Base-by-base conservation (phyloP, 257 asterid species). In the Avicennia marina region DNA sequence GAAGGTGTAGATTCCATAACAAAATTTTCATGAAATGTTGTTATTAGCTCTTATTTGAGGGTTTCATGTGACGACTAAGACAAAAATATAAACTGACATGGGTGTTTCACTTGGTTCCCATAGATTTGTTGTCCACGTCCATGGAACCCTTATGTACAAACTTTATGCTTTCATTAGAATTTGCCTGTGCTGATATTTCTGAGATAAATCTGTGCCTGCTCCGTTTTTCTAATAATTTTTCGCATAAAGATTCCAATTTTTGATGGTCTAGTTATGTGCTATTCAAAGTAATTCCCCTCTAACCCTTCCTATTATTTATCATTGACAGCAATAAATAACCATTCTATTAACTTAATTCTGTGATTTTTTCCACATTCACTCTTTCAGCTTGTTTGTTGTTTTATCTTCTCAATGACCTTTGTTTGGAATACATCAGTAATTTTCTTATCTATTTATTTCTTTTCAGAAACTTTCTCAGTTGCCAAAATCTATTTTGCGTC, bases 381-480 rank as follows among this genome's bases (percentile, higher is more conserved):
- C 32, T 41, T 49, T 33, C 17, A 19, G 4, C 45, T 22, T 15
- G 54, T 13, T 22, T 38, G 21, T 19, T 19, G 9, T 49, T 13
- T 44, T 39, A 54, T 46, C 50, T 31, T 63, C 22, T 22, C 43
- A 3, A 29, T 15, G 53, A 39, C 18, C 34, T 24, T 19, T 19
- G 16, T 48, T 20, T 41, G 64, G 52, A 58, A 27, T 10, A n/a
- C 33, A 44, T 57, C 33, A 62, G 45, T 68, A 56, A 54, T 56
- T 10, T 42, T 34, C 8, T 65, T 53, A 15, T 48, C 7, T 41
- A 24, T 42, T 54, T 60, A 27, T 45, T 59, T 65, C 58, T 38
- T 73, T 83, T 62, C 94, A 91, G 98, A 86, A 76, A 69, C 88
- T 91, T 33, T 85, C 98, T 43, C 87, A 89, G 68, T 79, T 86